Evolutionary conservation across 2,329 filamentous ascomycete genomes (phyloP).

Genomic region (Anthostomella pinea): DNA sequence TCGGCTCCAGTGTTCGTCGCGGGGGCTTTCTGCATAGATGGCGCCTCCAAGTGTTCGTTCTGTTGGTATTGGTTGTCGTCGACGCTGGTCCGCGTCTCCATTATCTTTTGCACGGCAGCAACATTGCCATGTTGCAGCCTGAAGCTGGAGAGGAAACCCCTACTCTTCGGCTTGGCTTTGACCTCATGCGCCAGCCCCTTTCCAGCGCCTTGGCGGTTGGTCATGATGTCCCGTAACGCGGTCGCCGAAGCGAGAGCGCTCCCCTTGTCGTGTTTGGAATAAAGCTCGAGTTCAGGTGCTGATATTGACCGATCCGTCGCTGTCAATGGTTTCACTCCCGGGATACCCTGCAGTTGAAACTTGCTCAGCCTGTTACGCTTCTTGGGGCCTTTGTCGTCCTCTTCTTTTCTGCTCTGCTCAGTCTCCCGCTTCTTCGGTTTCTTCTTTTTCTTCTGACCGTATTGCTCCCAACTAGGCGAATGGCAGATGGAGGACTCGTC

Average conservation of each 20-base stretch:
- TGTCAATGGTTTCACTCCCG: constrained; percentile 26
- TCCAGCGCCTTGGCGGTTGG: constrained; percentile 10
- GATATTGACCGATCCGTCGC: constrained; percentile 26
- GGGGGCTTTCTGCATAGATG: constrained; percentile 17
- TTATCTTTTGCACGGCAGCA: constrained; percentile 24
- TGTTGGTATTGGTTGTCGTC: constrained; percentile 16
- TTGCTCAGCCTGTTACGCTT: constrained; percentile 40
- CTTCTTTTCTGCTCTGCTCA: constrained; percentile 41
- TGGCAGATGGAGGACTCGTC: constrained; percentile 55
- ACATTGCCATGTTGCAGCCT: constrained; percentile 27
- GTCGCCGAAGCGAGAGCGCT: constrained; percentile 11
- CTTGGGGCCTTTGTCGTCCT: constrained; percentile 38
- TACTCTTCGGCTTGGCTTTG: constrained; percentile 28
- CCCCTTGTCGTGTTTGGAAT: constrained; percentile 18
- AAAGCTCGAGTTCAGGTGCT: constrained; percentile 24
- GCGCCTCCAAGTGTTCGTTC: constrained; percentile 11
- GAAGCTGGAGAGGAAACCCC: constrained; percentile 29
- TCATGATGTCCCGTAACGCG: constrained; percentile 17
- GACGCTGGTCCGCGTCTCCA: constrained; percentile 16
- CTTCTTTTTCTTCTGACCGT: constrained; percentile 51
- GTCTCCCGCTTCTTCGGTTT: constrained; percentile 42
- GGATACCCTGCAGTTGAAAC: constrained; percentile 24
- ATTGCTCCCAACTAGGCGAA: constrained; percentile 61
- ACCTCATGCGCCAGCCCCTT: constrained; percentile 7
- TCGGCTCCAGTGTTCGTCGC: constrained; percentile 12